Conservation (phyloP, 2,329 filamentous ascomycete species). For the Amylocarpus encephaloides region DNA sequence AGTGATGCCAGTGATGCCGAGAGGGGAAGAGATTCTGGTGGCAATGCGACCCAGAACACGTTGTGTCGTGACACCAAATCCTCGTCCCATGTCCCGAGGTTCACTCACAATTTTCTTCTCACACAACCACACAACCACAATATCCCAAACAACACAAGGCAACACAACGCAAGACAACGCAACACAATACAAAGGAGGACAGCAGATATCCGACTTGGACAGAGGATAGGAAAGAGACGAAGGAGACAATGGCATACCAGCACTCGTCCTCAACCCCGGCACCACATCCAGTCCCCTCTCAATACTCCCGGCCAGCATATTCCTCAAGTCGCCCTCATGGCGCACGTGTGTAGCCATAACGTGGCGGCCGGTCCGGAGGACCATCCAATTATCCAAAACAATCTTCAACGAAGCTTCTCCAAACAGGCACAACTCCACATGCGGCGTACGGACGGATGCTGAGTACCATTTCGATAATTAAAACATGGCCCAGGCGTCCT, state of each 20-base stretch:
- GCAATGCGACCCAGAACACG: not conserved
- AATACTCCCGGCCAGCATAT: slow-evolving; percentile 33
- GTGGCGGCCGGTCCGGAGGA: too few species aligned
- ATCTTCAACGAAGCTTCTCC: too few species aligned
- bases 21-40: too few species aligned
- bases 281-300: slow-evolving; percentile 49
- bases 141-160: not conserved
- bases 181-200: not conserved
- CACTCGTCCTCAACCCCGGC: slow-evolving; percentile 52
- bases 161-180: too few species aligned
- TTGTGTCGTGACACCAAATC: too few species aligned
- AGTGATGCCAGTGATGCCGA: too few species aligned
- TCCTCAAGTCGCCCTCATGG: slow-evolving; percentile 40
- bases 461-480: not conserved
- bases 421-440: not conserved
- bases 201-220: not conserved
- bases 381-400: too few species aligned
- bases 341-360: slow-evolving; percentile 23
- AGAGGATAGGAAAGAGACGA: slow-evolving; percentile 4
- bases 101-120: slow-evolving; percentile 6
- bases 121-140: too few species aligned
- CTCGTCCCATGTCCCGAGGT: too few species aligned
- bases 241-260: slow-evolving; percentile 42
- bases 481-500: not conserved
- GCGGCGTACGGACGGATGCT: not conserved